Percentiles rank a stretch among this genome's conserved stretches.
phyloP scores from a whole-genome alignment of 768 basidiomycete species.

The Lactarius akahatsu region DNA sequence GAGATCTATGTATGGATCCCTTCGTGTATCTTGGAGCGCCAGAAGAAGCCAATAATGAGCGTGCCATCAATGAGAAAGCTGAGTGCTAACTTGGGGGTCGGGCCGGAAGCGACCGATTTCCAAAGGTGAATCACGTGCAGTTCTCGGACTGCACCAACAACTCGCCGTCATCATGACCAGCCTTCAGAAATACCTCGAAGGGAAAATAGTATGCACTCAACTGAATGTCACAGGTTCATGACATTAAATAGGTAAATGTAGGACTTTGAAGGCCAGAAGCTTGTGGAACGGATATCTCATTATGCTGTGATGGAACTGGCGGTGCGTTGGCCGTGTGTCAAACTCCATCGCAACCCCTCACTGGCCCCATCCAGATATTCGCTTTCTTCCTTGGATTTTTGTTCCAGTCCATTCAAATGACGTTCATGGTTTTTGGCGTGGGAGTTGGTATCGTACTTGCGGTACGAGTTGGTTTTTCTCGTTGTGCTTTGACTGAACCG shows the following conservation, averaged over 20 bases:
- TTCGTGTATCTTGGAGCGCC: not conserved
- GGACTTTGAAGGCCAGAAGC: conserved; percentile 64
- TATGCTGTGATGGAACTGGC: conserved; percentile 46
- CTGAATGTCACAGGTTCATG: not conserved
- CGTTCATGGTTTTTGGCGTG: conserved; percentile 50
- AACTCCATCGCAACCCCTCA: not conserved
- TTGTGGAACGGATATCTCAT: conserved; percentile 49
- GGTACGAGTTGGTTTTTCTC: conserved; percentile 27
- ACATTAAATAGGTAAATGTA: conserved; percentile 30
- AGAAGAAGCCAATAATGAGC: too few relatives aligned
- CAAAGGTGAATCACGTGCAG: not conserved
- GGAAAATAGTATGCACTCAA: conserved; percentile 36
- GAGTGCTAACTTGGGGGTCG: not conserved
- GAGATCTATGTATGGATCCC: not conserved
- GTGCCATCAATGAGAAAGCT: not conserved
- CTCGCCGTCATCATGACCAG: conserved; percentile 4
- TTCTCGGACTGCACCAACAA: not conserved
- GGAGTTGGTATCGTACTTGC: conserved; percentile 25
- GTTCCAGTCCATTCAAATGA: conserved; percentile 53
- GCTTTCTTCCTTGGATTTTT: conserved; percentile 59
- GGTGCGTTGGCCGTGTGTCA: conserved; percentile 38
- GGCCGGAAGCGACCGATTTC: not conserved
- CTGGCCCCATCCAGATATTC: conserved; percentile 40
- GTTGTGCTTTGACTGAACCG: conserved; percentile 18
- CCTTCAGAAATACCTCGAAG: conserved; percentile 33